Evolutionary conservation across 2,329 filamentous ascomycete species (phyloP).

Genomic region (Aspergillus versicolor): DNA sequence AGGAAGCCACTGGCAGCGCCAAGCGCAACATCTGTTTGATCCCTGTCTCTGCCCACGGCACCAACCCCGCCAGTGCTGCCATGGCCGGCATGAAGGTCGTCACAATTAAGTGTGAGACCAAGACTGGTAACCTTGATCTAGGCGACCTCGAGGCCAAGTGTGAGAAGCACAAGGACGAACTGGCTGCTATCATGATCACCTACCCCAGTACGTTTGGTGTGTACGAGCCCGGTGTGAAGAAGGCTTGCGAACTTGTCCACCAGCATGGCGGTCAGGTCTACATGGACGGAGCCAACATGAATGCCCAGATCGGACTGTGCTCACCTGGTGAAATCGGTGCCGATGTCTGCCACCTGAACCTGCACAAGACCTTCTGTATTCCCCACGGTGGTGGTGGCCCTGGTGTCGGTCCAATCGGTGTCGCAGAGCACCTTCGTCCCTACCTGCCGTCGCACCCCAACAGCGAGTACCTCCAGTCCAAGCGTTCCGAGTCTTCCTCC

Average conservation of each 20-base stretch:
- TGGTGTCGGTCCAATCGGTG: constrained; percentile 90
- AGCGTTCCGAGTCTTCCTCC: constrained; percentile 50
- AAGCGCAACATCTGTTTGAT: constrained; percentile 90
- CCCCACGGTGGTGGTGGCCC: constrained; percentile 93
- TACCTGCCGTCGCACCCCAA: constrained; percentile 73
- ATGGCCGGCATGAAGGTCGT: constrained; percentile 97
- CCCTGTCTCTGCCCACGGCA: constrained; percentile 91
- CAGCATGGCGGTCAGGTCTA: constrained; percentile 88
- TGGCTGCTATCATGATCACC: constrained; percentile 94
- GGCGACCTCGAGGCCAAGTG: constrained; percentile 83
- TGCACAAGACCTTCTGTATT: constrained; percentile 99
- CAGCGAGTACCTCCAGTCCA: constrained; percentile 47
- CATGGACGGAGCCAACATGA: constrained; percentile 99
- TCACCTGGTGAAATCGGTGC: constrained; percentile 93
- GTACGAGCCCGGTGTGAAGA: constrained; percentile 85
- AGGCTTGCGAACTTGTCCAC: constrained; percentile 83
- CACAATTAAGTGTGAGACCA: constrained; percentile 82
- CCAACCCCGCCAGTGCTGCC: constrained; percentile 89
- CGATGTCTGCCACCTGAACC: constrained; percentile 93
- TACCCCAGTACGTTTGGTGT: constrained; percentile 95
- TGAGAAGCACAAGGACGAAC: constrained; percentile 78
- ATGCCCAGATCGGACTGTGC: constrained; percentile 93
- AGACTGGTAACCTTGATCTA: constrained; percentile 87
- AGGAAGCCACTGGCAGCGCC: constrained; percentile 62
- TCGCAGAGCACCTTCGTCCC: constrained; percentile 74